Evolutionary conservation across 169 alveolate genomes (phyloP), one percentile per base, ranked within the genome.

Genomic region (Amoebophrya sp.): DNA sequence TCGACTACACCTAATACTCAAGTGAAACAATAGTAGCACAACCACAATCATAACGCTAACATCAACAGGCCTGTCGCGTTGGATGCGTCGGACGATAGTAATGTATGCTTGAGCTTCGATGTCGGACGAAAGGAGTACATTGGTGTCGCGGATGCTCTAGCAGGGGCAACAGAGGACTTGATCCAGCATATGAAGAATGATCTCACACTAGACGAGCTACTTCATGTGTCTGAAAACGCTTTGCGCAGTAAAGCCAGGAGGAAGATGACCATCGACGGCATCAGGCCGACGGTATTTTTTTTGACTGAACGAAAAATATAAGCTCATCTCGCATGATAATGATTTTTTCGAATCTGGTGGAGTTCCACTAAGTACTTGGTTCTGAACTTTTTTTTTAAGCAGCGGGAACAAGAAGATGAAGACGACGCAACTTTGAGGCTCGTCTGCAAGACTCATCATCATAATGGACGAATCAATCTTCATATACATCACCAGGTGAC

Each of bases 261-360:
- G n/a, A 65, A 65, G n/a, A 65, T 65, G 83, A 65, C 18, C 83
- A 29, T 65, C 36, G 83, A 65, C 83, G 83, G 83, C 83, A 65
- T 65, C n/a, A 65, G 83, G 83, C 83, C 83, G 3, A 36, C 83
- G 83, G 83, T 65, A 65, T 10, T 23, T 53, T 53, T 53, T 53
- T 53, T 53, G n/a, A 14, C 23, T 53, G 76, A 14, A 53, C n/a
- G n/a, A n/a, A n/a, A n/a, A n/a, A n/a, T n/a, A n/a, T n/a, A n/a
- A n/a, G n/a, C n/a, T n/a, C n/a, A n/a, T n/a, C n/a, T n/a, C n/a
- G n/a, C n/a, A 47, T 47, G 18, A 47, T 47, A 18, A 47, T 12
- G 65, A 47, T 47, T 47, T 47, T 47, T 47, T 47, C 18, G n/a
- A n/a, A n/a, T n/a, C n/a, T n/a, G n/a, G n/a, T n/a, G n/a, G n/a